These are phyloP conservation scores for Hypoxylon sp. DNA, from an alignment of 2,329 filamentous ascomycete genomes.

Conservation along the genomic window DNA sequence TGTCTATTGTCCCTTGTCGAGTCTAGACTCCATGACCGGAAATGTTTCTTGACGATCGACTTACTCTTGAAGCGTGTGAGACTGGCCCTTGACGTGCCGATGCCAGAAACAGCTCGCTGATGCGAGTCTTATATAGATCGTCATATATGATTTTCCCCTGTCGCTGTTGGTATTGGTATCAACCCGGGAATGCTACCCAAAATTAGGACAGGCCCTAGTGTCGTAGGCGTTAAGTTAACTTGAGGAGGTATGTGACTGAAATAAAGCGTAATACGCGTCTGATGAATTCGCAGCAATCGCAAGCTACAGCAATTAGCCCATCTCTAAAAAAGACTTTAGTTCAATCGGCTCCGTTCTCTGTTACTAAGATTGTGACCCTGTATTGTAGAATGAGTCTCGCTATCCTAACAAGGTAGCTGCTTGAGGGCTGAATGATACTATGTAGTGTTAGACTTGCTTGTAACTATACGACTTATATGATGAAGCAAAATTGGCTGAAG, in stretches of 20 bases:
- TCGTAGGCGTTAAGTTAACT: slow-evolving; percentile 79
- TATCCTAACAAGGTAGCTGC: neutral
- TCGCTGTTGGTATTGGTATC: slow-evolving; percentile 76
- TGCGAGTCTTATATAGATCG: slow-evolving; percentile 70
- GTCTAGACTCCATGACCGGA: too few relatives aligned
- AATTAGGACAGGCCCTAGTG: slow-evolving; percentile 72
- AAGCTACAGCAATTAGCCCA: slow-evolving; percentile 61
- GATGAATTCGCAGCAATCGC: slow-evolving; percentile 58
- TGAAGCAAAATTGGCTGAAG: slow-evolving; percentile 50
- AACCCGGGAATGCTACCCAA: slow-evolving; percentile 74
- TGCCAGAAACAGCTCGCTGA: slow-evolving; percentile 61
- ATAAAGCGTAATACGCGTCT: slow-evolving; percentile 56
- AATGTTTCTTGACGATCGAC: too few relatives aligned
- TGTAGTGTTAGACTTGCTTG: slow-evolving; percentile 13
- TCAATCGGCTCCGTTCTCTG: slow-evolving; percentile 27
- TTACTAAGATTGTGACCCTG: slow-evolving; percentile 28
- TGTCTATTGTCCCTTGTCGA: slow-evolving; percentile 20
- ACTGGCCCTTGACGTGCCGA: neutral
- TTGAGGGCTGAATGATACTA: slow-evolving; percentile 47
- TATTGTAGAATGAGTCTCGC: slow-evolving; percentile 59
- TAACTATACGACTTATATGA: slow-evolving; percentile 53
- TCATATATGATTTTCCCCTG: slow-evolving; percentile 82
- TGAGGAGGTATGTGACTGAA: slow-evolving; percentile 80
- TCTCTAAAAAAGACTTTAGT: slow-evolving; percentile 51
- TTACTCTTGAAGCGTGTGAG: neutral